Conservation (phyloP, 2,329 filamentous ascomycete species). For the Paecilomyces formosus region DNA sequence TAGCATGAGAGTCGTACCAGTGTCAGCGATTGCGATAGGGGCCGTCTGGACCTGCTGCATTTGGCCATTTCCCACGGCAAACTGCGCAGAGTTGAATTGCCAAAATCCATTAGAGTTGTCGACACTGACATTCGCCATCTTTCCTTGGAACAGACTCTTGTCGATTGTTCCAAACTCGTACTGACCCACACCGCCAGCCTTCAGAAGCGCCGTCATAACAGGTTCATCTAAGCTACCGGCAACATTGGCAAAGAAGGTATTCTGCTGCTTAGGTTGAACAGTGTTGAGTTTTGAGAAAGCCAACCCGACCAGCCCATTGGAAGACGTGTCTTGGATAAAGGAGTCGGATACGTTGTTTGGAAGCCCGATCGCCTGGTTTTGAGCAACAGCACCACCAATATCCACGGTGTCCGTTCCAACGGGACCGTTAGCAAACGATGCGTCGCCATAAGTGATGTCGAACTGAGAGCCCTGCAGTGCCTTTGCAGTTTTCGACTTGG, state of each 20-base stretch:
- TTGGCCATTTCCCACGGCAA: conserved; percentile 44
- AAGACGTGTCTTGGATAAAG: conserved; percentile 54
- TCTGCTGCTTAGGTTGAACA: conserved; percentile 54
- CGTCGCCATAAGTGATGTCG: conserved; percentile 62
- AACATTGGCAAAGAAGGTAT: conserved; percentile 69
- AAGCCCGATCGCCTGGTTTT: conserved; percentile 59
- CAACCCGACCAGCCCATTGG: conserved; percentile 63
- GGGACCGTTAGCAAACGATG: conserved; percentile 52
- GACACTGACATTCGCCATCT: conserved; percentile 55
- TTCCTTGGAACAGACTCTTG: conserved; percentile 52
- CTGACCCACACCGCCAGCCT: conserved; percentile 51
- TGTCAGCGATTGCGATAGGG: conserved; percentile 55
- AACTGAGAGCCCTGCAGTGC: conserved; percentile 47
- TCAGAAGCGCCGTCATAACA: conserved; percentile 64
- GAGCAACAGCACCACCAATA: conserved; percentile 57
- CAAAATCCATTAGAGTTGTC: conserved; percentile 61
- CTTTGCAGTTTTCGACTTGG: conserved; percentile 46
- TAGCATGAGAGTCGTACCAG: conserved; percentile 61
- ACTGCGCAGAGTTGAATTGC: conserved; percentile 55
- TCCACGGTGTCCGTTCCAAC: conserved; percentile 62
- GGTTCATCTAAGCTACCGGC: conserved; percentile 54
- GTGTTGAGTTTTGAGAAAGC: conserved; percentile 61
- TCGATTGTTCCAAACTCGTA: conserved; percentile 73
- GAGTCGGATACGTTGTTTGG: conserved; percentile 51
- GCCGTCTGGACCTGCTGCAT: conserved; percentile 25